Conservation (phyloP, 2,329 filamentous ascomycete genomes). For the Colletotrichum noveboracense region DNA sequence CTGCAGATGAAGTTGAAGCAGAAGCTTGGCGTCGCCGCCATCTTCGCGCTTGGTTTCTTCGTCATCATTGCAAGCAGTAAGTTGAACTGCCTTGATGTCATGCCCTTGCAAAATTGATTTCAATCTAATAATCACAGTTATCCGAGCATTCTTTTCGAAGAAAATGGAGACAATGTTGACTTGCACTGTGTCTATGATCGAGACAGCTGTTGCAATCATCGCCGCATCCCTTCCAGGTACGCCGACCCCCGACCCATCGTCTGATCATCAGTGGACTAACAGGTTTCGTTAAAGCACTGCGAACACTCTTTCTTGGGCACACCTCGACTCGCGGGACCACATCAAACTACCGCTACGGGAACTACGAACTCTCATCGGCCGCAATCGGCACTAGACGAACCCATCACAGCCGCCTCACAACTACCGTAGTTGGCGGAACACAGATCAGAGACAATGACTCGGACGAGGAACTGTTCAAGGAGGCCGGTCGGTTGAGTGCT, state of each 20-base stretch:
- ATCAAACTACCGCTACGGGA: constrained; percentile 10
- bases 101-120: neutral
- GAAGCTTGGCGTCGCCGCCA: constrained; percentile 34
- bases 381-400: neutral
- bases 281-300: neutral
- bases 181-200: constrained; percentile 42
- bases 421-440: constrained; percentile 13
- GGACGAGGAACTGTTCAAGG: constrained; percentile 13
- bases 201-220: constrained; percentile 43
- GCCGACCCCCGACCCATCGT: neutral
- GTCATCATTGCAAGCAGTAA: constrained; percentile 35
- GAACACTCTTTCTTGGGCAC: constrained; percentile 12
- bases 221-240: constrained; percentile 40
- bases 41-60: constrained; percentile 35
- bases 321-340: neutral
- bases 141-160: constrained; percentile 39
- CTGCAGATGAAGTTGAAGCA: constrained; percentile 37
- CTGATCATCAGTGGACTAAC: neutral
- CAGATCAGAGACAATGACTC: constrained; percentile 9
- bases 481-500: neutral
- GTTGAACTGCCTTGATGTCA: neutral
- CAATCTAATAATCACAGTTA: constrained; percentile 22
- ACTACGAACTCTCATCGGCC: constrained; percentile 13
- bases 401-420: constrained; percentile 12
- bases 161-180: constrained; percentile 39